Evolutionary conservation across 2,329 filamentous ascomycete genomes (phyloP).

Genomic region (Clarireedia homoeocarpa): DNA sequence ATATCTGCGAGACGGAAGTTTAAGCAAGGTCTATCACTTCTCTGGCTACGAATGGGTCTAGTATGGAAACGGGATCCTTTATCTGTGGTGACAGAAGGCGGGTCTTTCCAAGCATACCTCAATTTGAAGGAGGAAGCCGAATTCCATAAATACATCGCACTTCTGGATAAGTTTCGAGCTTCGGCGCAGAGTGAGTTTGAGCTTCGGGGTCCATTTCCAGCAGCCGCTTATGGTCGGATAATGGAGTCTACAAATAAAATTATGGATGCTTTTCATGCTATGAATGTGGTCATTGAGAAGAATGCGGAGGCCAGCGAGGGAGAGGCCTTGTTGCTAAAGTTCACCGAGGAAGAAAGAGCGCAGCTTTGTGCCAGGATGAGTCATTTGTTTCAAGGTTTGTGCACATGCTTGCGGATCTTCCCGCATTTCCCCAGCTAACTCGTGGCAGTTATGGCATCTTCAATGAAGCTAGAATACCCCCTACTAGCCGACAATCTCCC

Average conservation of each 20-base stretch:
- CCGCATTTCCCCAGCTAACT: conserved; percentile 15
- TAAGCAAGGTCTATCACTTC: conserved; percentile 78
- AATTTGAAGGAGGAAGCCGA: conserved; percentile 80
- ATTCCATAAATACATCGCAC: conserved; percentile 69
- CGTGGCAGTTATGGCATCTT: conserved; percentile 68
- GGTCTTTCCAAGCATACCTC: conserved; percentile 62
- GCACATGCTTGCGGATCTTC: not conserved
- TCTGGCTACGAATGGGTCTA: conserved; percentile 90
- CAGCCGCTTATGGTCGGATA: conserved; percentile 63
- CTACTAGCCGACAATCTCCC: conserved; percentile 76
- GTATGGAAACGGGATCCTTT: conserved; percentile 95
- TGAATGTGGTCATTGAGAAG: conserved; percentile 86
- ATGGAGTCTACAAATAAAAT: conserved; percentile 75
- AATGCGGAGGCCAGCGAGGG: conserved; percentile 68
- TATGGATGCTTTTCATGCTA: conserved; percentile 89
- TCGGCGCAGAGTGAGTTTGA: conserved; percentile 82
- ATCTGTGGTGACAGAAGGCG: conserved; percentile 57
- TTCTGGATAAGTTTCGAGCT: conserved; percentile 63
- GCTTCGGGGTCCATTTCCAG: conserved; percentile 78
- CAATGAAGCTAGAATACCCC: conserved; percentile 90
- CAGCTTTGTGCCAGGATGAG: conserved; percentile 84
- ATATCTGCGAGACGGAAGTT: conserved; percentile 85
- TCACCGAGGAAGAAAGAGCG: conserved; percentile 70
- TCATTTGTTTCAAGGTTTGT: conserved; percentile 58
- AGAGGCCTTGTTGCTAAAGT: conserved; percentile 71